A percentile compares a stretch with the other conserved stretches of the same genome.
These are phyloP conservation scores for Ganoderma sp. DNA, from an alignment of 1,284 basidiomycete genomes.

Conservation along the genomic window DNA sequence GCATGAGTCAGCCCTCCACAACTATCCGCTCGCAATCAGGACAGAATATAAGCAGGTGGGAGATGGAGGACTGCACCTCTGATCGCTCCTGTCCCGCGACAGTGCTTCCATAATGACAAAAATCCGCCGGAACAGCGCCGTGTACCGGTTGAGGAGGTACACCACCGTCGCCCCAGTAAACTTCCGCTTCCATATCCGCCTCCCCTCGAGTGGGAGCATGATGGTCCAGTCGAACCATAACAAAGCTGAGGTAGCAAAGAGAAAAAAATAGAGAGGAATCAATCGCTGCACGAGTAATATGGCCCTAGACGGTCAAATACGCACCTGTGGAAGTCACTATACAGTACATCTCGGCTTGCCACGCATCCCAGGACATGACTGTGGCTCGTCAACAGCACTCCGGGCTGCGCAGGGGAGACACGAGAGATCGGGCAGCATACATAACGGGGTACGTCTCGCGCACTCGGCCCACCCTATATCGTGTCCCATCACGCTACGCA, in stretches of 20 bases:
- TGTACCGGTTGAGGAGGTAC: conserved; percentile 25
- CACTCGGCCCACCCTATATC: background rate
- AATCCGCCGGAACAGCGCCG: conserved; percentile 16
- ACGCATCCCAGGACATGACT: background rate
- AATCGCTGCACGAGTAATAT: background rate
- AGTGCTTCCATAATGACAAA: conserved; percentile 16
- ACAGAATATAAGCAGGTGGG: too few species aligned
- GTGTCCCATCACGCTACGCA: background rate
- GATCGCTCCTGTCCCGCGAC: conserved; percentile 11
- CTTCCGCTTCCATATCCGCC: conserved; percentile 23
- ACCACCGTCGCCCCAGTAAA: conserved; percentile 21
- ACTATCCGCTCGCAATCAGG: conserved; percentile 1
- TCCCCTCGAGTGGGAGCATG: conserved; percentile 16
- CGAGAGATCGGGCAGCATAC: background rate
- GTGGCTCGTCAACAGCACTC: background rate
- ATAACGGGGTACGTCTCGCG: background rate
- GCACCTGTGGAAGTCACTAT: conserved; percentile 23
- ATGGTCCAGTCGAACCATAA: conserved; percentile 23
- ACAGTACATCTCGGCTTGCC: conserved; percentile 22
- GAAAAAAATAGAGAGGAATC: too few species aligned
- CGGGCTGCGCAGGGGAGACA: background rate
- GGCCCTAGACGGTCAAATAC: background rate
- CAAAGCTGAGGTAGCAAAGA: conserved; percentile 2
- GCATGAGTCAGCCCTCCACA: conserved; percentile 13
- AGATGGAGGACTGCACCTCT: background rate